Evolutionary conservation across 768 basidiomycete species (phyloP), one percentile per base, ranked within the genome.

Genomic region (Hericium erinaceus): DNA sequence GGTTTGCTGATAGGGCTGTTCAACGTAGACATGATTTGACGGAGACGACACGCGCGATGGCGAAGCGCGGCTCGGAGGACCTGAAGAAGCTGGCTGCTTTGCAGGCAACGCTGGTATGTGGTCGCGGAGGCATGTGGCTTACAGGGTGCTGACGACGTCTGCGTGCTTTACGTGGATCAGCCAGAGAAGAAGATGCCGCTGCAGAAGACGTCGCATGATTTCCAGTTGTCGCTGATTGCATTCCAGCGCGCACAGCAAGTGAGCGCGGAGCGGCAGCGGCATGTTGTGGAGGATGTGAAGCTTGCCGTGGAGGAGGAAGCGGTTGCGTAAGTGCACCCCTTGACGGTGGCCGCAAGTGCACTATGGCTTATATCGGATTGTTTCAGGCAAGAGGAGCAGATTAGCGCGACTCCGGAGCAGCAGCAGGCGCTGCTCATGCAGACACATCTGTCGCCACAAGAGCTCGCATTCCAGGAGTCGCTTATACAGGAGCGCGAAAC

Each of bases 401-500:
- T 64, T n/a, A 69, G 65, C 26, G 16, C 24, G 20, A 22, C 52
- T 60, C 77, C 53, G 75, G 78, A 80, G 49, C 81, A 86, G 62
- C 81, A 83, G 58, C 87, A 88, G 67, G 84, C 82, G 0, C 85
- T 87, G 64, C 71, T 84, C 0, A 68, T 90, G 28, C 85, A 90
- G 66, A 74, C 74, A 6, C 85, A 87, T 59, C 73, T 92, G n/a
- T 92, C 89, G 2, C 89, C 91, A 0, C 88, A 90, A 59, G 95
- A 98, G 71, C 80, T 98, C 22, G 92, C 92, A 13, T 95, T 95
- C 68, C 97, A 98, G 70, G 95, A 99, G 68, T 90, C 92, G 10
- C 74, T 98, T 39, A 93, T 97, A 55, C 85, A 88, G 54, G 97
- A 99, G 68, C 87, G 97, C 16, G 95, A 99, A 69, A 78, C 78